These are phyloP conservation scores for Pezicula neosporulosa DNA, from an alignment of 2,329 filamentous ascomycete species.

Conservation along the genomic window DNA sequence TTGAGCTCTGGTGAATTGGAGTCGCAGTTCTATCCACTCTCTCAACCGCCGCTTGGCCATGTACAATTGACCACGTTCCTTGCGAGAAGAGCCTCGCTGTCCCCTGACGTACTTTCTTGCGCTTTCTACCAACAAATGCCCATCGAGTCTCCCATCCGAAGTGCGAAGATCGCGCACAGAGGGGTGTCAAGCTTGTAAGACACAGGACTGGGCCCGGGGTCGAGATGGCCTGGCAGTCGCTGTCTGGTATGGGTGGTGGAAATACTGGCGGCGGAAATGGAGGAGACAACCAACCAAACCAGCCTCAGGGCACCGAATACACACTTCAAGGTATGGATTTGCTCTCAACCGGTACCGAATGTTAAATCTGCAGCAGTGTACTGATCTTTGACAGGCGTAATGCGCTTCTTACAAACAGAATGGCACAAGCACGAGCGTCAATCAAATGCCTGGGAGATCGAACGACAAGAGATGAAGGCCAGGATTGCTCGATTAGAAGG, in stretches of 20 bases:
- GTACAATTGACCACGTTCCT: not conserved
- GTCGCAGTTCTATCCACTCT: not conserved
- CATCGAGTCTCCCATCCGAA: constrained; percentile 6
- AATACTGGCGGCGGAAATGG: constrained; percentile 24
- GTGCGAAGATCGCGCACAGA: constrained; percentile 10
- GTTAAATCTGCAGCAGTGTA: not conserved
- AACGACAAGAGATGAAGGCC: constrained; percentile 98
- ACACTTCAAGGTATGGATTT: constrained; percentile 59
- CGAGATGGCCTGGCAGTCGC: constrained; percentile 69
- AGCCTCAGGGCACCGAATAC: constrained; percentile 64
- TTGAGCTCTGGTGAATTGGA: not conserved
- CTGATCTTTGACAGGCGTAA: constrained; percentile 86
- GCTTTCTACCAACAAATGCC: constrained; percentile 18
- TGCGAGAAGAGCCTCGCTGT: constrained; percentile 2
- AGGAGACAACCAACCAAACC: constrained; percentile 30
- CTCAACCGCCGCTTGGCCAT: not conserved
- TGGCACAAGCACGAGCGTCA: constrained; percentile 99
- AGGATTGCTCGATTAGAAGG: constrained; percentile 94
- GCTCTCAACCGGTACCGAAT: not conserved
- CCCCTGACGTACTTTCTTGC: constrained; percentile 10
- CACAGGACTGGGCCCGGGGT: constrained; percentile 15
- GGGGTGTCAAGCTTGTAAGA: not conserved
- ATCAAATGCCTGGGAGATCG: constrained; percentile 97
- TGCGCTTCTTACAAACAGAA: constrained; percentile 98
- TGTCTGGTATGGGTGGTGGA: constrained; percentile 46